A percentile compares a stretch with the other conserved stretches of the same genome.
These are phyloP conservation scores for Rosa lucieae DNA, from an alignment of 306 rosid species.

Conservation along the genomic window DNA sequence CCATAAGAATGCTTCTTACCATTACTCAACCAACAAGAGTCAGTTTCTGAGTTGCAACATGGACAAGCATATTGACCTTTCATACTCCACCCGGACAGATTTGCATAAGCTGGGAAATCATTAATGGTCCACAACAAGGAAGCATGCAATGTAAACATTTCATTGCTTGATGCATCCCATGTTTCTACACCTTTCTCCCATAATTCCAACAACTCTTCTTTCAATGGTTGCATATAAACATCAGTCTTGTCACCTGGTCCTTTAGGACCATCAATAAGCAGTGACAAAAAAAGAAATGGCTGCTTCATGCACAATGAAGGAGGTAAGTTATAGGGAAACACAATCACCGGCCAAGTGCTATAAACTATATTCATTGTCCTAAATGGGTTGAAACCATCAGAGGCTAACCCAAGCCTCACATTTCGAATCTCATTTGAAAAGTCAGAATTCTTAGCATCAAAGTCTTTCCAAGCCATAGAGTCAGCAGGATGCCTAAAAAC, in stretches of 20 bases:
- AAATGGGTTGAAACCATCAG: background rate
- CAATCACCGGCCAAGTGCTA: background rate
- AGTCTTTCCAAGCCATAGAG: background rate
- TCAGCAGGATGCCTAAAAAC: background rate
- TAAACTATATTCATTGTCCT: too few relatives aligned
- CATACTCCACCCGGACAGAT: too few relatives aligned
- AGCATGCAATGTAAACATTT: too few relatives aligned
- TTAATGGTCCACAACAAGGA: too few relatives aligned
- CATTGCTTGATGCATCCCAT: background rate
- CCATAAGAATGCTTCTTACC: too few relatives aligned
- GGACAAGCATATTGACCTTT: too few relatives aligned
- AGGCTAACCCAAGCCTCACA: background rate
- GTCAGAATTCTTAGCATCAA: too few relatives aligned
- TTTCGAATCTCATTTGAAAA: background rate
- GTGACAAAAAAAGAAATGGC: background rate
- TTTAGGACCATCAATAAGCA: background rate
- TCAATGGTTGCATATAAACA: background rate
- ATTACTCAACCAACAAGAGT: too few relatives aligned
- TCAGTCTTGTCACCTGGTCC: background rate
- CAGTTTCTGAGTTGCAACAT: too few relatives aligned
- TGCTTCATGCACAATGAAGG: background rate
- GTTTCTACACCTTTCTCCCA: background rate
- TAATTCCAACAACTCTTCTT: background rate
- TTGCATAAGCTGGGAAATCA: too few relatives aligned
- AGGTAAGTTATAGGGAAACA: background rate